Conservation (phyloP, 139 green algal species). For the Volvox africanus region DNA sequence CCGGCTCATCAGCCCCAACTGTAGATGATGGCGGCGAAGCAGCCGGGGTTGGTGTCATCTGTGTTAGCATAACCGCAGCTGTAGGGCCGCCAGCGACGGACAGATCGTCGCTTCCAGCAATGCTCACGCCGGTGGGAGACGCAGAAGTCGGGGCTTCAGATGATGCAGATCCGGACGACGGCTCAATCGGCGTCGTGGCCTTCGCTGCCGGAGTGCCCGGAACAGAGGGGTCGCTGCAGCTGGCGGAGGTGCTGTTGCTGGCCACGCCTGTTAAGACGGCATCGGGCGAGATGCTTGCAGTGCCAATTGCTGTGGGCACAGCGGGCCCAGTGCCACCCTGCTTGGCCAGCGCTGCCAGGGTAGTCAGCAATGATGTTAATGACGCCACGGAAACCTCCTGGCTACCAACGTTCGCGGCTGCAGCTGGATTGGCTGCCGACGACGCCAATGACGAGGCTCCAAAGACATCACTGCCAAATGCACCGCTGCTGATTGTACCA, state of each 20-base stretch:
- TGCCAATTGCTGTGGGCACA: not conserved
- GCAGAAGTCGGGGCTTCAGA: not conserved
- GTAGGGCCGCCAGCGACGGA: not conserved
- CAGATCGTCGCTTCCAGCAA: not conserved
- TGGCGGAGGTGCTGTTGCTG: not conserved
- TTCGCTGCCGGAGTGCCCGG: not conserved
- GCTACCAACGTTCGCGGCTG: not conserved
- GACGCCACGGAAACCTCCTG: slow-evolving; percentile 1
- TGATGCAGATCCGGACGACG: not conserved
- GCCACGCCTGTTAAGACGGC: not conserved
- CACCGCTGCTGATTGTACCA: not conserved
- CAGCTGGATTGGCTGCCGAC: too few relatives aligned
- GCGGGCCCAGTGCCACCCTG: not conserved
- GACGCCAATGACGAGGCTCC: not conserved
- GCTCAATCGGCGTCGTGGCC: not conserved
- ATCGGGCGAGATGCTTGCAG: not conserved
- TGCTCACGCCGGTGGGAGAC: not conserved
- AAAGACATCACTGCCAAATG: not conserved
- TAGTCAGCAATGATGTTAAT: slow-evolving; percentile 38
- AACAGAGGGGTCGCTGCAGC: not conserved
- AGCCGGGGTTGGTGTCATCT: not conserved
- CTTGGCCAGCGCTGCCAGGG: slow-evolving; percentile 31
- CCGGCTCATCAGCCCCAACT: not conserved
- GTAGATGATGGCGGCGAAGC: not conserved
- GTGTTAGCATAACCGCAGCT: not conserved